A percentile compares a stretch with the other conserved stretches of the same genome.
phyloP scores from a whole-genome alignment of 148 eudicot genomes.

The Pouteria glomerata region DNA sequence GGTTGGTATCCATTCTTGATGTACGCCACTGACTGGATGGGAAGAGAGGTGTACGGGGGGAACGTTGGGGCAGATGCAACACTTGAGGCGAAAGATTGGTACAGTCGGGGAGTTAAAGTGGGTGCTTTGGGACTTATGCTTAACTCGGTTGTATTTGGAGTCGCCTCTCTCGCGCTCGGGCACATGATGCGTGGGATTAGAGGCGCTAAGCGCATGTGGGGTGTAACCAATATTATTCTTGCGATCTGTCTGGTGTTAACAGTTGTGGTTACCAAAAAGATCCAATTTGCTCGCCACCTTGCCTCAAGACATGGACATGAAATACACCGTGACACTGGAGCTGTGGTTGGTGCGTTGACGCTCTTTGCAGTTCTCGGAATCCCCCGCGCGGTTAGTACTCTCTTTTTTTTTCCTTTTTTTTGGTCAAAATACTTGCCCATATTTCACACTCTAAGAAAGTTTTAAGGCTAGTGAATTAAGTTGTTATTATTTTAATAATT shows the following conservation, averaged over 20 bases:
- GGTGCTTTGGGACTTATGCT: slow-evolving; percentile 43
- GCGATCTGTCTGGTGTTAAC: slow-evolving; percentile 34
- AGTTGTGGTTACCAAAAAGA: slow-evolving; percentile 32
- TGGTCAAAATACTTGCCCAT: too few relatives aligned
- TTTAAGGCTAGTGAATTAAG: too few relatives aligned
- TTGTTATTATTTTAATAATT: too few relatives aligned
- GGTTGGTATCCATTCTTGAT: slow-evolving; percentile 76
- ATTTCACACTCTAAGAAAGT: too few relatives aligned
- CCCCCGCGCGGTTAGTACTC: not conserved
- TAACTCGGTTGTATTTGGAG: too few relatives aligned
- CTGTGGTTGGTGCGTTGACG: too few relatives aligned
- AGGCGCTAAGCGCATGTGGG: slow-evolving; percentile 41
- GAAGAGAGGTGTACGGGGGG: slow-evolving; percentile 62
- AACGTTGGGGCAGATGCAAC: slow-evolving; percentile 16
- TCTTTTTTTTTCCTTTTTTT: too few relatives aligned
- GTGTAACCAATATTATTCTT: slow-evolving; percentile 27
- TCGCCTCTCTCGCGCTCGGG: slow-evolving; percentile 33
- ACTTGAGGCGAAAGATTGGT: too few relatives aligned
- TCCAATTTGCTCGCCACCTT: too few relatives aligned
- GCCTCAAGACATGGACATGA: too few relatives aligned
- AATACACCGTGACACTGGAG: too few relatives aligned
- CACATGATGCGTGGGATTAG: slow-evolving; percentile 19
- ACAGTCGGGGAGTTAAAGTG: slow-evolving; percentile 28
- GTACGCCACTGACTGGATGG: too few relatives aligned
- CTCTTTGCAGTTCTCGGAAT: not conserved